A percentile compares a stretch with the other conserved stretches of the same genome.
These are phyloP conservation scores for Wickerhamomyces bovis DNA, from an alignment of 805 yeast species.

Conservation along the genomic window DNA sequence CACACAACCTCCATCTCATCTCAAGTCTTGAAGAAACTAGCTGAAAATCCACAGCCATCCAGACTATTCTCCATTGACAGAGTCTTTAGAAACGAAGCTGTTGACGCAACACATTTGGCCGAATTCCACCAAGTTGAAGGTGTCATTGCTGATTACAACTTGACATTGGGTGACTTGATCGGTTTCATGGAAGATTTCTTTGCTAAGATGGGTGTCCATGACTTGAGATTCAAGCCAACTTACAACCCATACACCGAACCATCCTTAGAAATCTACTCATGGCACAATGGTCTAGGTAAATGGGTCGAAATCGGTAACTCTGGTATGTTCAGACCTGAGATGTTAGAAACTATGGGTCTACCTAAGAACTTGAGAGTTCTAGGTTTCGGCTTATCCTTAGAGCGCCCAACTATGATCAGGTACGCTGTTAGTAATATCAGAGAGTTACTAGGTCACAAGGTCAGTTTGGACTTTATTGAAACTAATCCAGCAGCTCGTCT, in stretches of 20 bases:
- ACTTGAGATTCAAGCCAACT: constrained; percentile 95
- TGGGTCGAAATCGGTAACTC: constrained; percentile 99
- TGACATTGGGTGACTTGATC: constrained; percentile 92
- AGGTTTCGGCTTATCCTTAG: constrained; percentile 96
- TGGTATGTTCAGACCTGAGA: constrained; percentile 99
- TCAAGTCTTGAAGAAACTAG: constrained; percentile 78
- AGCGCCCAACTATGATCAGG: constrained; percentile 99
- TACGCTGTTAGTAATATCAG: constrained; percentile 93
- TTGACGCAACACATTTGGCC: constrained; percentile 97
- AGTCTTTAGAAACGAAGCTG: constrained; percentile 99
- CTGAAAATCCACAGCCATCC: constrained; percentile 81
- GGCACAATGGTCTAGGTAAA: constrained; percentile 88
- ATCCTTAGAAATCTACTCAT: constrained; percentile 93
- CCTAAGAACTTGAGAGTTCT: constrained; percentile 90
- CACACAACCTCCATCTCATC: constrained; percentile 96
- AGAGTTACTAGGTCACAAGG: constrained; percentile 96
- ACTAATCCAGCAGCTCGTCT: constrained; percentile 96
- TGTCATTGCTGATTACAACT: constrained; percentile 92
- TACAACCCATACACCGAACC: constrained; percentile 99
- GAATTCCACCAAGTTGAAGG: constrained; percentile 99
- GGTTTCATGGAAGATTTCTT: constrained; percentile 98
- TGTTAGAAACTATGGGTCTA: constrained; percentile 97
- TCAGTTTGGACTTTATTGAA: constrained; percentile 88
- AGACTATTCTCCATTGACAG: constrained; percentile 94
- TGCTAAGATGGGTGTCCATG: constrained; percentile 93